A percentile compares a stretch with the other conserved stretches of the same genome.
Evolutionary conservation across 2,329 filamentous ascomycete species (phyloP).

Genomic region (Fusarium sp.): DNA sequence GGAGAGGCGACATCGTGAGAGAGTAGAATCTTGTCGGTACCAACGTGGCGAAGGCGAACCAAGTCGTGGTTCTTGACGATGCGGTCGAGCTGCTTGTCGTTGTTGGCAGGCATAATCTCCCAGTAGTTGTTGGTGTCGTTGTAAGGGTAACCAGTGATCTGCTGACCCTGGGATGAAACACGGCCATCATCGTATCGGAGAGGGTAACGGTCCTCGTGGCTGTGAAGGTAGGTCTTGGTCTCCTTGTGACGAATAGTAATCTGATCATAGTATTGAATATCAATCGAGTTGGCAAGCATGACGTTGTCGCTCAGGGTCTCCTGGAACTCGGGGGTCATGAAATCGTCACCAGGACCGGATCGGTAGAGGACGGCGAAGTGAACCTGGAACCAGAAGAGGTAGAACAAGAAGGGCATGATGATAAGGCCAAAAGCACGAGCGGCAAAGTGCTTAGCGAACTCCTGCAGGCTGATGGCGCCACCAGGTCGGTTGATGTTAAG

Average conservation of each 20-base stretch:
- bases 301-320: conserved; percentile 95
- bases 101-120: conserved; percentile 84
- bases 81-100: conserved; percentile 70
- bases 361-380: conserved; percentile 91
- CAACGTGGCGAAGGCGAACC: conserved; percentile 86
- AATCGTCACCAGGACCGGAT: conserved; percentile 96
- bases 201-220: conserved; percentile 89
- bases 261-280: conserved; percentile 89
- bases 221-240: conserved; percentile 96
- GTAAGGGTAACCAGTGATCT: conserved; percentile 97
- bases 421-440: conserved; percentile 90
- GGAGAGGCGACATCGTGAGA: conserved; percentile 98
- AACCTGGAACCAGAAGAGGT: conserved; percentile 99
- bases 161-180: conserved; percentile 96
- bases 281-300: conserved; percentile 88
- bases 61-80: conserved; percentile 86
- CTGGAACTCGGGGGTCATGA: conserved; percentile 99
- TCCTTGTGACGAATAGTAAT: conserved; percentile 96
- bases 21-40: conserved; percentile 86
- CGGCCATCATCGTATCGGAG: conserved; percentile 97
- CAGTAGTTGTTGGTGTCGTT: conserved; percentile 99
- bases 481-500: conserved; percentile 88
- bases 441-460: conserved; percentile 90
- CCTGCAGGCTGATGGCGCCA: conserved; percentile 81
- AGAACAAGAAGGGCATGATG: conserved; percentile 94